Evolutionary conservation across 1,284 basidiomycete species (phyloP).

Genomic region (Ganoderma resinaceum): DNA sequence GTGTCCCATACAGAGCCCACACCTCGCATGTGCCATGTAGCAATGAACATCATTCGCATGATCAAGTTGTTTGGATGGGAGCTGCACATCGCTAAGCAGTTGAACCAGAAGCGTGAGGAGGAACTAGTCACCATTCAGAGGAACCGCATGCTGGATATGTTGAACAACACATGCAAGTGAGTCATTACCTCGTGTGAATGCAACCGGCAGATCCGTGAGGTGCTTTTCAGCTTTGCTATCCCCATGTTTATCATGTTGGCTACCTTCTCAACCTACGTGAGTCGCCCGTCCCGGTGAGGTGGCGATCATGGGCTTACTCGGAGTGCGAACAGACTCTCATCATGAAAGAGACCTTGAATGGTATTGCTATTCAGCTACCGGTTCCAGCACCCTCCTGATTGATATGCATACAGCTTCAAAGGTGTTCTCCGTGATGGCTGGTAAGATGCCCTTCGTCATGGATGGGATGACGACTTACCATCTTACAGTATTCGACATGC

Average conservation of each 20-base stretch:
- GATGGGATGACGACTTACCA: no score
- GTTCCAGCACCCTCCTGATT: conserved; percentile 25
- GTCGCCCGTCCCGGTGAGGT: conserved; percentile 12
- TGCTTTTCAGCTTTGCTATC: conserved; percentile 55
- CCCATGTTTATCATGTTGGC: conserved; percentile 72
- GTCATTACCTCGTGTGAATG: not conserved
- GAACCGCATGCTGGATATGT: conserved; percentile 20
- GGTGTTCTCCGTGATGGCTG: conserved; percentile 49
- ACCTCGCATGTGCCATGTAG: conserved; percentile 25
- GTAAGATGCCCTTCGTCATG: conserved; percentile 25
- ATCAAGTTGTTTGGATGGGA: conserved; percentile 51
- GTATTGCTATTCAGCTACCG: conserved; percentile 24
- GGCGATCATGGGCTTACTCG: no score
- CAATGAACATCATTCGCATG: conserved; percentile 53
- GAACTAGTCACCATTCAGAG: conserved; percentile 60
- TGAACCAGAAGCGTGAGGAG: conserved; percentile 57
- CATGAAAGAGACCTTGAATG: conserved; percentile 42
- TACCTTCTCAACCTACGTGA: conserved; percentile 67
- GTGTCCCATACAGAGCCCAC: not conserved
- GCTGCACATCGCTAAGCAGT: conserved; percentile 48
- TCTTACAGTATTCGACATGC: conserved; percentile 44
- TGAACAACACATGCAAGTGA: conserved; percentile 24
- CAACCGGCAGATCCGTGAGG: no score
- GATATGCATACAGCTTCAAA: conserved; percentile 38
- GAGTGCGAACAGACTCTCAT: conserved; percentile 41